Base-by-base conservation (phyloP, 2,329 filamentous ascomycete species). In the Dactylellina haptotyla region DNA sequence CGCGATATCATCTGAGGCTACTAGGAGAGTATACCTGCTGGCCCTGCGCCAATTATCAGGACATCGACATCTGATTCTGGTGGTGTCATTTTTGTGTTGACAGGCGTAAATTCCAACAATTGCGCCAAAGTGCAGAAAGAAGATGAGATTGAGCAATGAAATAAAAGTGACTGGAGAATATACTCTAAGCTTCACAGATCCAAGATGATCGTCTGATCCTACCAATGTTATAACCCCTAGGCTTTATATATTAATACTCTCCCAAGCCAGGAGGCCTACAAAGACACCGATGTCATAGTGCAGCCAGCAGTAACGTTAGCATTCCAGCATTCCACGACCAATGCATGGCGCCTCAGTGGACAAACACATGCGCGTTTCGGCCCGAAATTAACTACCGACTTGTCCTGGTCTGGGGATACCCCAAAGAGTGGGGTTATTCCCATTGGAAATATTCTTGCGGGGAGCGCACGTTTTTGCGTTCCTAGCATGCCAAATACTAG, bases 31-130 rank as follows among this genome's bases (percentile, higher is more conserved):
- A 30, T 61, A 76, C 82, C 82, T 6, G 82, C 80, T 1, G 84
- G 84, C 10, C 84, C 84, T 14, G 84, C 84, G 16, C 84, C 84
- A 5, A 85, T 78, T 41, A 86, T 84, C 4, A 84, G 77, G 18
- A 84, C 83, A 77, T 84, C 83, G 28, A 82, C 80, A 75, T 83
- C 74, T 75, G 70, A 81, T 56, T 72, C 67, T 32, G 37, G 23
- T 14, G 28, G 1, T 1, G 45, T 30, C 67, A 72, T 72, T 18
- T 65, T 59, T 59, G 53, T 28, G 67, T 65, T 65, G 51, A 39
- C 3, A 16, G 1, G 0, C 5, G 32, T 10, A 59, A 56, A 65
- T 59, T 72, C 26, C 58, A 59, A 64, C 58, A 59, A 51, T 12
- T 37, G 2, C 20, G 12, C 9, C 18, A 26, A 25, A 26, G 3